Evolutionary conservation across 208 protist species (phyloP), one percentile per base, ranked within the genome.

Genomic region (Trypanosoma scelopori): DNA sequence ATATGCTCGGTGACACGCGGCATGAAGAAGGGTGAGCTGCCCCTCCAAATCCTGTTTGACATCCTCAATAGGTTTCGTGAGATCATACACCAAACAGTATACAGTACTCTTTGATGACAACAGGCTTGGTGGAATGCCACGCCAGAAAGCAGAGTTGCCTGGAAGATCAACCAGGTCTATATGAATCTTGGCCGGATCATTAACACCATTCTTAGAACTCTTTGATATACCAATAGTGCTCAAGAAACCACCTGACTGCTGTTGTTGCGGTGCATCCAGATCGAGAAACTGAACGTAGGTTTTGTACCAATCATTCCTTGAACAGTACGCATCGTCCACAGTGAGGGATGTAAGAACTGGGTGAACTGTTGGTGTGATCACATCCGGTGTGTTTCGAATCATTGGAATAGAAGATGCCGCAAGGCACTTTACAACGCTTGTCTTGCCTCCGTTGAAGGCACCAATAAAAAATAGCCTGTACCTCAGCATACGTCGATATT

Each of bases 121-220:
- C 9, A 74, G 53, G 43, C 45, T 56, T 5, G 68, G 16, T 20
- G 68, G 68, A 58, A 65, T 65, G 45, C 46, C 60, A 49, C 50
- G 47, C 60, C 68, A 67, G 43, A 74, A 74, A 47, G 39, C 52
- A 23, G 47, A 20, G 59, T 35, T 41, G 42, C 50, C 45, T 43
- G 68, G 68, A 53, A 74, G 42, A 37, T 74, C 68, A n/a, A 74
- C 27, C 20, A 74, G 58, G 39, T 74, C 68, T 46, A 67, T 55
- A 60, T 68, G 46, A 48, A 68, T 59, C 43, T 74, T 74, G 25
- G 68, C 68, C 32, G 57, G 55, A 55, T 74, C 68, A 53, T n/a
- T 43, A 18, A 71, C 66, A 47, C 46, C 66, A 59, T 55, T 71
- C 52, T 52, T 60, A 12, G 50, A 49, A 52, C 43, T 64, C 46